Evolutionary conservation across 257 asterid genomes (phyloP).

Genomic region (Forsythia viridissima): DNA sequence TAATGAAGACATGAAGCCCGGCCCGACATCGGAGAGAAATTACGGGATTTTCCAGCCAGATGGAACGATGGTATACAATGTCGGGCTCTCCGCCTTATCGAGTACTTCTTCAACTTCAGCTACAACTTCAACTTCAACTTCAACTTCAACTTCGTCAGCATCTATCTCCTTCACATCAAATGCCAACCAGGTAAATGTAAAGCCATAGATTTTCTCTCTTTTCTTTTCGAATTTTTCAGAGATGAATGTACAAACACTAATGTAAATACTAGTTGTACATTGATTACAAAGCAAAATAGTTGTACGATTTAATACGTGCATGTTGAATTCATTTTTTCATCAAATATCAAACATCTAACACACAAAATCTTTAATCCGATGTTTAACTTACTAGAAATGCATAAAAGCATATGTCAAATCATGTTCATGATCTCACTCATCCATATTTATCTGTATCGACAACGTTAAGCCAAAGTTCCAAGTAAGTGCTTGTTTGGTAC

Average conservation of each 20-base stretch:
- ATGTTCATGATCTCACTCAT: background rate
- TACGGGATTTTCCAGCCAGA: slow-evolving; percentile 72
- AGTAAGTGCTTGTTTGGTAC: too few relatives aligned
- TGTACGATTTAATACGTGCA: background rate
- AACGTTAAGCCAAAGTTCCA: too few relatives aligned
- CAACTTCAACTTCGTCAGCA: slow-evolving; percentile 35
- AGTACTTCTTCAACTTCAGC: slow-evolving; percentile 33
- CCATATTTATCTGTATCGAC: background rate
- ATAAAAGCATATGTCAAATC: background rate
- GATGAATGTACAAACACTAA: background rate
- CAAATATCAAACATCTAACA: background rate
- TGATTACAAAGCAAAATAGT: background rate
- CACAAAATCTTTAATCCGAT: background rate
- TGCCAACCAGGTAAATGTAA: slow-evolving; percentile 50
- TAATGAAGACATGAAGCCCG: slow-evolving; percentile 83
- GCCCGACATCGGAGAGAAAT: slow-evolving; percentile 74
- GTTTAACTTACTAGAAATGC: background rate
- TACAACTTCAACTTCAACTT: slow-evolving; percentile 29
- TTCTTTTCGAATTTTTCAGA: background rate
- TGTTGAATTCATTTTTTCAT: background rate
- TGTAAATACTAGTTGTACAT: background rate
- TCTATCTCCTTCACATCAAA: slow-evolving; percentile 47
- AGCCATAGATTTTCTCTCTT: background rate
- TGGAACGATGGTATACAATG: slow-evolving; percentile 66
- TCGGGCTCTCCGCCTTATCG: slow-evolving; percentile 41